A percentile compares a stretch with the other conserved stretches of the same genome.
phyloP scores from a whole-genome alignment of 441 rosid species.

The Bruguiera hainesii region DNA sequence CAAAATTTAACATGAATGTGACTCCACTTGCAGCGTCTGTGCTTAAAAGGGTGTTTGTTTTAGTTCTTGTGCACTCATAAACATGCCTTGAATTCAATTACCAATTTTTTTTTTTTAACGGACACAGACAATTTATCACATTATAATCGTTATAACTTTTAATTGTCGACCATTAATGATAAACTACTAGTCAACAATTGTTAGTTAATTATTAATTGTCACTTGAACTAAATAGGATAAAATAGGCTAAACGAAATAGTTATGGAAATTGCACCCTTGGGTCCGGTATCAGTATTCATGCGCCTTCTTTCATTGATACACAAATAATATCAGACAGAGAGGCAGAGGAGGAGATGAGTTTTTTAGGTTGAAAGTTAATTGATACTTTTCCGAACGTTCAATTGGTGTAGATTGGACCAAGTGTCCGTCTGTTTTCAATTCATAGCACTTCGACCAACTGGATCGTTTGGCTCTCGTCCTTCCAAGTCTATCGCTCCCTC shows the following conservation, averaged over 20 bases:
- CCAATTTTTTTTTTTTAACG: too few species aligned
- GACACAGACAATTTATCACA: too few species aligned
- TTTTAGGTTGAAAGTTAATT: neutral
- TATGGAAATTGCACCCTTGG: conserved; percentile 22
- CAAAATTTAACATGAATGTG: conserved; percentile 33
- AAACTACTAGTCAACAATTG: too few species aligned
- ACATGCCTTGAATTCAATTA: too few species aligned
- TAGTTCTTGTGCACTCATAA: too few species aligned
- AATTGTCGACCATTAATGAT: too few species aligned
- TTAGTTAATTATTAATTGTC: too few species aligned
- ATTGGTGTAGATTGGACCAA: conserved; percentile 26
- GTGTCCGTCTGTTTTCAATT: neutral
- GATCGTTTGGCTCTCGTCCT: conserved; percentile 46
- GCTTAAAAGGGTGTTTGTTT: conserved; percentile 24
- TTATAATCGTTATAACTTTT: too few species aligned
- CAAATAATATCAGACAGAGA: conserved; percentile 1
- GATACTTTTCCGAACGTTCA: conserved; percentile 2
- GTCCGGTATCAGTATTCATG: conserved; percentile 30
- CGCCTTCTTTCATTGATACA: conserved; percentile 23
- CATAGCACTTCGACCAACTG: neutral
- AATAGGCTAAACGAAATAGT: too few species aligned
- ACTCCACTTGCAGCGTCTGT: conserved; percentile 37
- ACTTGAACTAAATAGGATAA: too few species aligned
- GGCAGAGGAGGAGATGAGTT: neutral
- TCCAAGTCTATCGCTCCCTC: conserved; percentile 42